Base-by-base conservation (phyloP, 768 basidiomycete species). In the Tulasnella sp. region DNA sequence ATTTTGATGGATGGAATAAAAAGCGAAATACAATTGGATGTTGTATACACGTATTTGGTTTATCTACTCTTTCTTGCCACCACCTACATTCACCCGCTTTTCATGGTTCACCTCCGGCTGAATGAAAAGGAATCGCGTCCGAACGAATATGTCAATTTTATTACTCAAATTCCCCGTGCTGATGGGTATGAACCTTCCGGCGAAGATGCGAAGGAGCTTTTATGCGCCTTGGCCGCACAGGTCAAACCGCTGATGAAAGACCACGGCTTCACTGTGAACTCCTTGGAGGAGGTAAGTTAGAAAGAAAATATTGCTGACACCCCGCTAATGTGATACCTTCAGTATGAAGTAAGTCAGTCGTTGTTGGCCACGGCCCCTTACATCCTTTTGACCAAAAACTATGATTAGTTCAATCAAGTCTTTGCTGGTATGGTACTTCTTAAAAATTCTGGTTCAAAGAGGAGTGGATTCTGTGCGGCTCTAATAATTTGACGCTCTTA, bases 181-280 rank as follows among this genome's bases (percentile, higher is more conserved):
- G 73, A 70, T 4, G 73, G 77, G 29, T 59, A 31, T n/a, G 29
- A 27, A 25, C 57, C 59, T 22, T 27, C 64, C 15, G 49, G 80
- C 62, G 83, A 85, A 59, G 80, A 81, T 50, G 83, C 86, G 10
- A 75, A 77, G 45, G 83, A 89, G 66, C 76, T 87, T 29, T 73
- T 92, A 56, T 78, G 85, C 4, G 85, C 87, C 2, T 73, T 92
- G 46, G 88, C 87, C 0, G 89, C 88, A 2, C 88, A 91, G 70
- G 85, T 91, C 27, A 78, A 79, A 62, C 88, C 88, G 2, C 66
- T 90, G 21, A 92, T 92, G 89, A 88, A 61, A 30, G 60, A 49
- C 25, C 43, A 63, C 30, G 58, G 63, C 11, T 51, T 91, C 63
- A 70, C 67, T 1, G 79, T 91, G 27, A 91, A 89, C 65, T 85